Percentiles rank a stretch among this genome's conserved stretches.
These are phyloP conservation scores for Suillus subalutaceus DNA, from an alignment of 768 basidiomycete species.

Conservation along the genomic window DNA sequence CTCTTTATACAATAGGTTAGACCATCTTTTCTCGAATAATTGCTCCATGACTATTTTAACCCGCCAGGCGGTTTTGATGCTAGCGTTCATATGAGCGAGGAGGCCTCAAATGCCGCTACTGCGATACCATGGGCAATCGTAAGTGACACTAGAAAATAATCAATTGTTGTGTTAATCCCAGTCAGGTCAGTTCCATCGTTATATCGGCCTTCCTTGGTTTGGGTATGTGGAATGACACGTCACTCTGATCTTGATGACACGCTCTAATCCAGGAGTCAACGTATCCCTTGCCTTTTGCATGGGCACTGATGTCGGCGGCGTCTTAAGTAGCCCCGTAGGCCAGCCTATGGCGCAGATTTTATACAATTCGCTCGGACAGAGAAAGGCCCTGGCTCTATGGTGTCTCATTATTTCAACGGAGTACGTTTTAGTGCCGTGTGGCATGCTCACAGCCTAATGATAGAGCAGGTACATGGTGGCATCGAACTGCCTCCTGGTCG, in stretches of 20 bases:
- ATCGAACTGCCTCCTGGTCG: background rate
- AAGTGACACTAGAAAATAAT: background rate
- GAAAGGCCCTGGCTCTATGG: background rate
- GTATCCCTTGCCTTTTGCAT: background rate
- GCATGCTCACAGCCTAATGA: background rate
- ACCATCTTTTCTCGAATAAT: background rate
- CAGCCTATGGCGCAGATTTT: background rate
- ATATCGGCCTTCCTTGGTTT: background rate
- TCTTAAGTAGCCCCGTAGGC: background rate
- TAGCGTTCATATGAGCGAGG: background rate
- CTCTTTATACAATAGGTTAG: slow-evolving; percentile 1
- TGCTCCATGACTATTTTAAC: background rate
- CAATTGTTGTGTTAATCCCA: background rate
- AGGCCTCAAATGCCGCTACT: background rate
- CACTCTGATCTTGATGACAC: background rate
- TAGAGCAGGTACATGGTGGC: background rate
- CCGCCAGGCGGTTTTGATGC: background rate
- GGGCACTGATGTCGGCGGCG: background rate
- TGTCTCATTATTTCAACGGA: background rate
- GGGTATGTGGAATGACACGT: background rate
- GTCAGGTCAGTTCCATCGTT: background rate
- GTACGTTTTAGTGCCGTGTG: background rate
- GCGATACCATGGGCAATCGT: slow-evolving; percentile 1
- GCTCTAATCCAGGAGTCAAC: background rate
- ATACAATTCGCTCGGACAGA: background rate